These are phyloP conservation scores for Mytilinidion resinicola DNA, from an alignment of 495 filamentous ascomycete genomes.

Conservation along the genomic window DNA sequence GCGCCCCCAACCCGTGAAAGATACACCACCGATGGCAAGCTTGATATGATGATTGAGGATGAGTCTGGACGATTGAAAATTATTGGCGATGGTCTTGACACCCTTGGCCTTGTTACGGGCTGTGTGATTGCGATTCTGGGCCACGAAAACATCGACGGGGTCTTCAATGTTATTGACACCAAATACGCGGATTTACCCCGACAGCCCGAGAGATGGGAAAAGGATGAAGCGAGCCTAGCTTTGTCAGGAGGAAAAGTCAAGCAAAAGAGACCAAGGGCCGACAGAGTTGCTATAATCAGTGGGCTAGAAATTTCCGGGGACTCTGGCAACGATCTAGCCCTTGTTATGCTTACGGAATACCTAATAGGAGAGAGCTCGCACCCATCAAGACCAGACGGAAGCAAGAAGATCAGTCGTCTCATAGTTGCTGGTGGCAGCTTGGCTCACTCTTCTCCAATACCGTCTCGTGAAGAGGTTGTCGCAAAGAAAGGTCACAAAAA, in stretches of 20 bases:
- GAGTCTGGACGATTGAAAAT: conserved; percentile 88
- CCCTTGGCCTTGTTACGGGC: conserved; percentile 76
- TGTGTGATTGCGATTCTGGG: conserved; percentile 87
- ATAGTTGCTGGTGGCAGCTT: conserved; percentile 92
- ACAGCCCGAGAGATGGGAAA: conserved; percentile 72
- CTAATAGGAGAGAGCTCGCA: conserved; percentile 75
- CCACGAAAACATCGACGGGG: conserved; percentile 83
- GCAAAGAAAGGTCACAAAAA: conserved; percentile 59
- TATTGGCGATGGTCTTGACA: conserved; percentile 57
- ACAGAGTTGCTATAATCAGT: conserved; percentile 78
- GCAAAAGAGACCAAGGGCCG: conserved; percentile 33
- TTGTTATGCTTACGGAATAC: conserved; percentile 78
- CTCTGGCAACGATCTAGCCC: conserved; percentile 59
- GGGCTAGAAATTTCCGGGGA: conserved; percentile 76
- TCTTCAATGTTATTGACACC: conserved; percentile 87
- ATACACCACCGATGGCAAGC: conserved; percentile 55
- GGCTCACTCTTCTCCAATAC: conserved; percentile 42
- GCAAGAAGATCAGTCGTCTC: conserved; percentile 70
- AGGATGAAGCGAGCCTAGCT: conserved; percentile 39
- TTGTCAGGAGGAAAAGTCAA: conserved; percentile 40
- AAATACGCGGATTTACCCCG: conserved; percentile 78
- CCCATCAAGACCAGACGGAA: conserved; percentile 47
- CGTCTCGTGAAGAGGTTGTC: conserved; percentile 45
- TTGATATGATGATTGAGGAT: conserved; percentile 85
- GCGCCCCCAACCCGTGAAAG: conserved; percentile 75